These are phyloP conservation scores for Boletus tylopilopsis DNA, from an alignment of 768 basidiomycete genomes.

Conservation along the genomic window DNA sequence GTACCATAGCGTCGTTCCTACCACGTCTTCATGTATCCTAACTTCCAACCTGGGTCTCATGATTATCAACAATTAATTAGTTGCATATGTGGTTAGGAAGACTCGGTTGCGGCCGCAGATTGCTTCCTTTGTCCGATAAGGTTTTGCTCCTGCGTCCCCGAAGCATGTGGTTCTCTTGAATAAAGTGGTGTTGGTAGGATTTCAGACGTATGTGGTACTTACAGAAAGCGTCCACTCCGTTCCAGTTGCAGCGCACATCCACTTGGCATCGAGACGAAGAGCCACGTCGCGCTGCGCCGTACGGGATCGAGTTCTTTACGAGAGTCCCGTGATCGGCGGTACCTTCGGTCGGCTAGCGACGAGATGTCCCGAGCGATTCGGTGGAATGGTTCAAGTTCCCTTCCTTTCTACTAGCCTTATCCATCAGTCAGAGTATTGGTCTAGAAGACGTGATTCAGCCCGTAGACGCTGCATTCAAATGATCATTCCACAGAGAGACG, in stretches of 20 bases:
- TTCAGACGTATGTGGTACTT: too few species aligned
- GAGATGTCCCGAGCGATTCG: slow-evolving; percentile 16
- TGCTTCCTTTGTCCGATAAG: background rate
- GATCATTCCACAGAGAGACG: too few species aligned
- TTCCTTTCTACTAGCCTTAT: slow-evolving; percentile 1
- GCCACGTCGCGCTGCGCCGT: too few species aligned
- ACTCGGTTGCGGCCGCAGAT: background rate
- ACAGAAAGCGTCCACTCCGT: too few species aligned
- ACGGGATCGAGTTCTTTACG: slow-evolving; percentile 5
- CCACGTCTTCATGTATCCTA: too few species aligned
- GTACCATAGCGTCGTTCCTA: too few species aligned
- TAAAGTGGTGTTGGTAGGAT: background rate
- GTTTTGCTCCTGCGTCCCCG: background rate
- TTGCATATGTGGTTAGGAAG: background rate
- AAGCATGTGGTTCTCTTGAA: background rate
- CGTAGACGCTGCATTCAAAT: too few species aligned
- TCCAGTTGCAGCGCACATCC: too few species aligned
- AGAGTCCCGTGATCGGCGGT: slow-evolving; percentile 24
- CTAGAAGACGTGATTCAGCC: too few species aligned
- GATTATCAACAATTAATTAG: background rate
- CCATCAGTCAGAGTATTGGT: background rate
- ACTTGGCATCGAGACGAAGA: too few species aligned
- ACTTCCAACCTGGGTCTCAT: background rate
- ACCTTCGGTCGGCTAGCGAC: slow-evolving; percentile 1
- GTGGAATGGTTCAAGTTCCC: slow-evolving; percentile 6